These are phyloP conservation scores for Phylloporus rhodoxanthus DNA, from an alignment of 768 basidiomycete genomes.

Conservation along the genomic window DNA sequence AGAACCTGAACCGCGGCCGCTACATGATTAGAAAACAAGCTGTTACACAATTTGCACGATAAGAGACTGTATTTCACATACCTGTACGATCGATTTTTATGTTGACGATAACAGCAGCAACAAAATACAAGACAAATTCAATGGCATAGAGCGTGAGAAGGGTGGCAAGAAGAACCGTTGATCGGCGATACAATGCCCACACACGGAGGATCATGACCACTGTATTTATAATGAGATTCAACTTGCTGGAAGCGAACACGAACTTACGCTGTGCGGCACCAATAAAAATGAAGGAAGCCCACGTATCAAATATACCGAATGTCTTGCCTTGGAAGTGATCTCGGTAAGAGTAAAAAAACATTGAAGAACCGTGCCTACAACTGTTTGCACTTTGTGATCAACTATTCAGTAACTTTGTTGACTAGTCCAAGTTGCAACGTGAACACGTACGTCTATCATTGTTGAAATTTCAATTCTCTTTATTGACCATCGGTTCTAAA, in stretches of 20 bases:
- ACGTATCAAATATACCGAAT: neutral
- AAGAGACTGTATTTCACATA: neutral
- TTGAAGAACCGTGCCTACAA: neutral
- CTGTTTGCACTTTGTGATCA: neutral
- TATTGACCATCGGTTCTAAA: neutral
- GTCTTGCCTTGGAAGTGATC: neutral
- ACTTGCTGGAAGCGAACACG: neutral
- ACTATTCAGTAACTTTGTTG: neutral
- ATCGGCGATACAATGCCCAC: neutral
- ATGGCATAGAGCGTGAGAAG: neutral
- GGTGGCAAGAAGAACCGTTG: neutral
- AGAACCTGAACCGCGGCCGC: neutral
- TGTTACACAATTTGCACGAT: neutral
- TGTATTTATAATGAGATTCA: neutral
- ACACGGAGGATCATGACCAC: slow-evolving; percentile 3
- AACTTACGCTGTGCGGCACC: neutral
- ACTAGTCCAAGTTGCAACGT: neutral
- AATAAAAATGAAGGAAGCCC: neutral
- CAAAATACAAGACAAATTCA: neutral
- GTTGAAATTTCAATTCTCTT: neutral
- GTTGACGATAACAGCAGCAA: neutral
- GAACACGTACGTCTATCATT: neutral
- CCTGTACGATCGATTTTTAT: neutral
- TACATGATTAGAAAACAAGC: neutral
- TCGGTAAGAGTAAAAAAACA: neutral